Evolutionary conservation across 805 yeast species (phyloP).

Genomic region (Yarrowia sp.): DNA sequence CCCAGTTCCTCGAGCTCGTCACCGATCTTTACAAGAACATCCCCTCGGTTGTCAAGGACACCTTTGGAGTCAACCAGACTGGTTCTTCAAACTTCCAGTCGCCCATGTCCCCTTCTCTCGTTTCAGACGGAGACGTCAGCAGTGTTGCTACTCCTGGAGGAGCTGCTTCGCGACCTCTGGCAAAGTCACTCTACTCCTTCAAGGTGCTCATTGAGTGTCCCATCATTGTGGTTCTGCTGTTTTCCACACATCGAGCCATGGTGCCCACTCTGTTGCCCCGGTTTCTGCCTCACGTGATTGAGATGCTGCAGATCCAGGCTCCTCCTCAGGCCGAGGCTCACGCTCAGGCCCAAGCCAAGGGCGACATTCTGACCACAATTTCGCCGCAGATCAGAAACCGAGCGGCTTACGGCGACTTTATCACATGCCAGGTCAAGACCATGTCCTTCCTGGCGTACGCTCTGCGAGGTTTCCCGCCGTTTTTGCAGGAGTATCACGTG

Average conservation of each 20-base stretch:
- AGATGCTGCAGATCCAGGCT: conserved; percentile 76
- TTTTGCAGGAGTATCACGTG: conserved; percentile 61
- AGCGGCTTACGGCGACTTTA: conserved; percentile 82
- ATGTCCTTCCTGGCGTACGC: conserved; percentile 94
- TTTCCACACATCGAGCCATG: conserved; percentile 82
- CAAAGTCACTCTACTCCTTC: conserved; percentile 79
- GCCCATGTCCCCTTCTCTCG: conserved; percentile 54
- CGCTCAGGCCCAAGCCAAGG: conserved; percentile 62
- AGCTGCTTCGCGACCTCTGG: conserved; percentile 58
- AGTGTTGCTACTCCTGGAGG: conserved; percentile 50
- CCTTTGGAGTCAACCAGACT: conserved; percentile 54
- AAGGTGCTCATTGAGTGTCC: conserved; percentile 96
- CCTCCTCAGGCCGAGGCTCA: conserved; percentile 78
- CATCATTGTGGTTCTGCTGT: conserved; percentile 90
- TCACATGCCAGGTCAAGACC: conserved; percentile 93
- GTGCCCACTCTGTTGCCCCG: conserved; percentile 73
- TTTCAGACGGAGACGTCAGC: conserved; percentile 46
- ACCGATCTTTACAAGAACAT: conserved; percentile 79
- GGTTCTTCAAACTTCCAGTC: conserved; percentile 48
- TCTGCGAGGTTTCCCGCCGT: conserved; percentile 80
- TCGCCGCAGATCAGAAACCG: conserved; percentile 79
- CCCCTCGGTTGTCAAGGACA: conserved; percentile 73
- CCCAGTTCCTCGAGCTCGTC: conserved; percentile 77
- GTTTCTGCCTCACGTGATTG: conserved; percentile 83
- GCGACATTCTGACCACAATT: conserved; percentile 70